A percentile compares a stretch with the other conserved stretches of the same genome.
Conservation (phyloP, 1,284 basidiomycete genomes). For the Apiotrichum siamense region DNA sequence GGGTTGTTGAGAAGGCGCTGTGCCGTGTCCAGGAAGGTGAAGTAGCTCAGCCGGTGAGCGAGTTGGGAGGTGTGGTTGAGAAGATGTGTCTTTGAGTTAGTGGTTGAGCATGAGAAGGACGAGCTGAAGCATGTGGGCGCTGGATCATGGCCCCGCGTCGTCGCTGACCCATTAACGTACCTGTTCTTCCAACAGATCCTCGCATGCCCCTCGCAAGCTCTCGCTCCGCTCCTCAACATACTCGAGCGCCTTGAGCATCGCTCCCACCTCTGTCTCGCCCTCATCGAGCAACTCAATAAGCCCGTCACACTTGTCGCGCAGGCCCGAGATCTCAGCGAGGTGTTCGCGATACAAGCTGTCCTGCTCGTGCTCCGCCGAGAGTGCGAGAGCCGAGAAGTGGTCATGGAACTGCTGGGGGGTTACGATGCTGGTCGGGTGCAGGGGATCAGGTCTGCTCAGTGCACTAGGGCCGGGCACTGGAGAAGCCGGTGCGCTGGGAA, state of each 20-base stretch:
- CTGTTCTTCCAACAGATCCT: constrained; percentile 76
- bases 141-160: too few relatives aligned
- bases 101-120: neutral
- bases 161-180: too few relatives aligned
- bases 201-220: constrained; percentile 82
- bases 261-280: constrained; percentile 65
- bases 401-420: constrained; percentile 92
- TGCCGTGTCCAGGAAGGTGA: constrained; percentile 81
- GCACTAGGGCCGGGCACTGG: constrained; percentile 13
- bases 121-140: constrained; percentile 16
- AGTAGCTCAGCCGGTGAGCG: constrained; percentile 72
- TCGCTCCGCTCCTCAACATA: constrained; percentile 81
- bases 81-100: constrained; percentile 55
- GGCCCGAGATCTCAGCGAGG: constrained; percentile 63
- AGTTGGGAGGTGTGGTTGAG: constrained; percentile 73
- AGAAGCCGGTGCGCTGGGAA: constrained; percentile 14
- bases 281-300: constrained; percentile 64
- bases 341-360: constrained; percentile 83
- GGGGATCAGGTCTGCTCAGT: constrained; percentile 38
- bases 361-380: constrained; percentile 80
- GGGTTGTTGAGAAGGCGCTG: constrained; percentile 87
- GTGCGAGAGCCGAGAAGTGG: constrained; percentile 81
- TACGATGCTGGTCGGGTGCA: constrained; percentile 56
- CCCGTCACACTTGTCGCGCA: constrained; percentile 67
- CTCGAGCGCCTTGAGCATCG: constrained; percentile 73